Conservation (phyloP, 495 filamentous ascomycete genomes). For the Podospora pseudopauciseta region DNA sequence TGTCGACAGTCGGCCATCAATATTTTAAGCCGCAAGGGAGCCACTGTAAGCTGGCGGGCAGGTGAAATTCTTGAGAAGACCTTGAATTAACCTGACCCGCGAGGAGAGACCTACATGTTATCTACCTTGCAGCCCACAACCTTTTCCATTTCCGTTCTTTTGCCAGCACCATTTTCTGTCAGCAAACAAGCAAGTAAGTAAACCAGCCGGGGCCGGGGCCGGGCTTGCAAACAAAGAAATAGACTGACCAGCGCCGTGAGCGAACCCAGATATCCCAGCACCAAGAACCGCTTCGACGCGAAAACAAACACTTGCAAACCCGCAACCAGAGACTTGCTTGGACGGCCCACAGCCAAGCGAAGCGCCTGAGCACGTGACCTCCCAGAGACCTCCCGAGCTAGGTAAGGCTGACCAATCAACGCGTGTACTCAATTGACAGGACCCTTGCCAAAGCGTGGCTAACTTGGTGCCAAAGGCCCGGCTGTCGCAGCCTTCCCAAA, state of each 20-base stretch:
- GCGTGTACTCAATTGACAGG: not conserved
- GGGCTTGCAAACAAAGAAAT: not conserved
- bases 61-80: not conserved
- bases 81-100: not conserved
- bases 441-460: conserved; percentile 3
- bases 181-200: not conserved
- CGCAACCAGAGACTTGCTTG: not conserved
- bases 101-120: not conserved
- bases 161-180: not conserved
- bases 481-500: conserved; percentile 1
- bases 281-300: not conserved
- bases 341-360: not conserved
- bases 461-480: not conserved
- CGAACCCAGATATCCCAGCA: not conserved
- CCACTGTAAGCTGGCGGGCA: not conserved
- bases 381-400: not conserved
- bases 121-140: not conserved
- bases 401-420: conserved; percentile 5
- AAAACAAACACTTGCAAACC: not conserved
- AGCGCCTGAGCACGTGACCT: not conserved
- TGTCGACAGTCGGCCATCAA: not conserved
- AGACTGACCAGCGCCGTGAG: not conserved
- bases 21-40: not conserved
- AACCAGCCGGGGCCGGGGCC: not conserved
- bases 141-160: not conserved